Percentiles rank a stretch among this genome's conserved stretches.
Evolutionary conservation across 306 rosid genomes (phyloP).

Genomic region (Castanea crenata): DNA sequence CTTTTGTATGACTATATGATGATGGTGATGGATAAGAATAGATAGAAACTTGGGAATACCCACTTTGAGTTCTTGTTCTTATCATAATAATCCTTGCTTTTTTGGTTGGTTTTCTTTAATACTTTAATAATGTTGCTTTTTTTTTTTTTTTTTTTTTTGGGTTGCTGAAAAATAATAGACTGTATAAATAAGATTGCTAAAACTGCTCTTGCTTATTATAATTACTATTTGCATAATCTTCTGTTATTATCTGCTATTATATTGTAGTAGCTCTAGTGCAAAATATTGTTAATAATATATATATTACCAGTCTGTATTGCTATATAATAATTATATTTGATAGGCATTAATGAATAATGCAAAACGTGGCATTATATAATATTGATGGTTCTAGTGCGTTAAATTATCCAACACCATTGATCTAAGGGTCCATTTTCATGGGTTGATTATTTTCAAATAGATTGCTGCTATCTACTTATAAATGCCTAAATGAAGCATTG

Average conservation of each 20-base stretch:
- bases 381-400: background rate
- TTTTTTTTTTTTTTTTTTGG: too few species aligned
- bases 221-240: background rate
- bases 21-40: background rate
- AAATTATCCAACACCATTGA: background rate
- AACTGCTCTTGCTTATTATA: background rate
- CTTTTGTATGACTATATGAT: background rate
- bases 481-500: background rate
- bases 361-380: too few species aligned
- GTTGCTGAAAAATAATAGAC: too few species aligned
- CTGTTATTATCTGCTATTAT: background rate
- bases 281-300: background rate
- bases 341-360: too few species aligned
- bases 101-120: background rate
- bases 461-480: background rate
- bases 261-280: background rate
- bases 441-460: slow-evolving; percentile 7
- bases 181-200: too few species aligned
- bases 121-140: too few species aligned
- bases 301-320: too few species aligned
- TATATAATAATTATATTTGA: background rate
- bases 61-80: background rate
- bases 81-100: background rate
- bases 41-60: background rate
- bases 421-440: background rate